A percentile compares a stretch with the other conserved stretches of the same genome.
These are phyloP conservation scores for Globisporangium iwayamae DNA, from an alignment of 352 stramenopile genomes.

Conservation along the genomic window DNA sequence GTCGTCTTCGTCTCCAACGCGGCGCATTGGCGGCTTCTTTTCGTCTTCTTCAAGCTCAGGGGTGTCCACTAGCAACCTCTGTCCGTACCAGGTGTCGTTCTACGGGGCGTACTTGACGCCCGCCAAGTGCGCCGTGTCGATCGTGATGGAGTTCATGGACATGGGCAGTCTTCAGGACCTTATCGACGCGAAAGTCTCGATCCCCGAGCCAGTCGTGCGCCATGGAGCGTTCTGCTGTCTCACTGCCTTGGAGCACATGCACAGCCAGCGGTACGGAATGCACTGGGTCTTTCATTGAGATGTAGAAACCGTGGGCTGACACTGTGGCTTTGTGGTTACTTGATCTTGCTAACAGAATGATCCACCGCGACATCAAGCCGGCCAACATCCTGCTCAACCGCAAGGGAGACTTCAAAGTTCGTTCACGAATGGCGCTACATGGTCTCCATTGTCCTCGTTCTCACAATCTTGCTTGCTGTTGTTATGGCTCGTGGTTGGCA, in stretches of 20 bases:
- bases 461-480: neutral
- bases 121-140: slow-evolving; percentile 66
- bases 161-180: slow-evolving; percentile 84
- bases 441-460: neutral
- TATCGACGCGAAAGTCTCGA: slow-evolving; percentile 37
- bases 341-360: slow-evolving; percentile 33
- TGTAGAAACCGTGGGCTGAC: neutral
- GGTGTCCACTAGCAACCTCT: slow-evolving; percentile 16
- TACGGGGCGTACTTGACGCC: slow-evolving; percentile 85
- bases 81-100: slow-evolving; percentile 86
- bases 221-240: slow-evolving; percentile 84
- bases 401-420: slow-evolving; percentile 81
- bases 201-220: slow-evolving; percentile 57
- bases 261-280: slow-evolving; percentile 47
- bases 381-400: slow-evolving; percentile 88
- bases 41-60: slow-evolving; percentile 6
- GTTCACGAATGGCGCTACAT: neutral
- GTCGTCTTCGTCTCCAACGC: neutral
- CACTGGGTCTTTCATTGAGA: neutral
- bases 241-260: slow-evolving; percentile 82
- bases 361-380: slow-evolving; percentile 90
- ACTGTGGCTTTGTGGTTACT: neutral
- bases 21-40: slow-evolving; percentile 1
- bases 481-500: neutral
- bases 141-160: slow-evolving; percentile 94